Evolutionary conservation across 2,329 filamentous ascomycete species (phyloP).

Genomic region (Karstenula rhodostoma): DNA sequence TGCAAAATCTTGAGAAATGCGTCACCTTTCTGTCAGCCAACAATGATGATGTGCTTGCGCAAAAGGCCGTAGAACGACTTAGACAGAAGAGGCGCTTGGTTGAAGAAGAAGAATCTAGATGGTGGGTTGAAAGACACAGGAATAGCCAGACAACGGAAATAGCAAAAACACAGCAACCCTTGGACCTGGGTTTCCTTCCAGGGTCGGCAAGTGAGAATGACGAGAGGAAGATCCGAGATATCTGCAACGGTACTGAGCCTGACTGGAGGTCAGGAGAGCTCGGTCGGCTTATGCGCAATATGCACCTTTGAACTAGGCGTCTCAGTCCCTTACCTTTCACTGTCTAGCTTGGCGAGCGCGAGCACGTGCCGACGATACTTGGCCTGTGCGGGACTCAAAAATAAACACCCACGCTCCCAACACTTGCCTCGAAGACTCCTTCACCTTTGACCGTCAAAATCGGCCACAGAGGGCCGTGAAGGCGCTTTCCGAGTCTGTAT

Average conservation of each 20-base stretch:
- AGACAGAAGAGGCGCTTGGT: not conserved
- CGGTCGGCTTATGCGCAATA: not conserved
- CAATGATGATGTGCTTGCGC: conserved; percentile 3
- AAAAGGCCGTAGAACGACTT: conserved; percentile 7
- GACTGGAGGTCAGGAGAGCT: conserved; percentile 8
- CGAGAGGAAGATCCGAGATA: conserved; percentile 12
- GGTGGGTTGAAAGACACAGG: not conserved
- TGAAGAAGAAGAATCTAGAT: not conserved
- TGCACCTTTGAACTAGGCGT: not conserved
- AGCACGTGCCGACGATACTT: no score
- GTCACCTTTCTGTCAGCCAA: not conserved
- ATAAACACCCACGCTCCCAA: no score
- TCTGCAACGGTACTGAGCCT: not conserved
- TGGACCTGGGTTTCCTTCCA: conserved; percentile 3
- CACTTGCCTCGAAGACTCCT: no score
- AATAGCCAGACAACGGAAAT: not conserved
- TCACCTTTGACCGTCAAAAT: no score
- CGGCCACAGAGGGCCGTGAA: no score
- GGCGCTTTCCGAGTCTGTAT: no score
- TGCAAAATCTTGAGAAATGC: conserved; percentile 11
- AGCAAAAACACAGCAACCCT: not conserved
- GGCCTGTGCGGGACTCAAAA: no score
- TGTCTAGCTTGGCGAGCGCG: not conserved
- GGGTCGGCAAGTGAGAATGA: not conserved
- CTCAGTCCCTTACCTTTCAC: no score